Percentiles rank a stretch among this genome's conserved stretches.
Conservation (phyloP, 2,329 filamentous ascomycete species). For the Xylariaceae sp. region DNA sequence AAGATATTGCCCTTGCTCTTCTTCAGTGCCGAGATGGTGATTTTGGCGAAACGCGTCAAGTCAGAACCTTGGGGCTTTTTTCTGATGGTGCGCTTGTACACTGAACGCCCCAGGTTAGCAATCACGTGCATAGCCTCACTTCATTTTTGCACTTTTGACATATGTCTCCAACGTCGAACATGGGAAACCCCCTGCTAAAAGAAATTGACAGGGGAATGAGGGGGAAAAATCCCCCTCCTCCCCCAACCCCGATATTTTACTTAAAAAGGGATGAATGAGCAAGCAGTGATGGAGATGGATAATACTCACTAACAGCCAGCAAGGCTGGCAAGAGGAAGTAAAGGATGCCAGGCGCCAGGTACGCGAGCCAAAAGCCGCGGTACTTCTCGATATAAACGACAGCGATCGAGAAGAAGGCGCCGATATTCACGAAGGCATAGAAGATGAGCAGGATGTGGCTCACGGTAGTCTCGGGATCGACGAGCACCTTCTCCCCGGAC, state of each 20-base stretch:
- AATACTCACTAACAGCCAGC: conserved; percentile 52
- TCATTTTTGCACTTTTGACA: no score
- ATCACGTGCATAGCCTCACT: not conserved
- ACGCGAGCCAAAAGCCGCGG: conserved; percentile 67
- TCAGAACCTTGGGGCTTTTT: conserved; percentile 71
- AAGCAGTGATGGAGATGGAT: not conserved
- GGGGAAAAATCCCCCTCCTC: no score
- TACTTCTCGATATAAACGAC: conserved; percentile 68
- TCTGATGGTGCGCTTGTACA: conserved; percentile 63
- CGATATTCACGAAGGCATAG: conserved; percentile 53
- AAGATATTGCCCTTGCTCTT: conserved; percentile 59
- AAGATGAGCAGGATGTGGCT: conserved; percentile 53
- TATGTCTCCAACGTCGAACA: no score
- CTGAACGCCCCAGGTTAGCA: conserved; percentile 15
- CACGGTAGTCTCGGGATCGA: conserved; percentile 54
- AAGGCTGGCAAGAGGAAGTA: conserved; percentile 66
- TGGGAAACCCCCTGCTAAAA: no score
- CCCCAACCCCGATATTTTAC: no score
- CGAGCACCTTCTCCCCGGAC: conserved; percentile 53
- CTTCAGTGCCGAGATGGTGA: conserved; percentile 60
- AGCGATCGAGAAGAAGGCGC: conserved; percentile 56
- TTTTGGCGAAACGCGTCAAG: conserved; percentile 63
- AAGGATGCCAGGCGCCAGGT: conserved; percentile 49
- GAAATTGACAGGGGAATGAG: no score
- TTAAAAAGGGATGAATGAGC: not conserved